Evolutionary conservation across 352 stramenopile species (phyloP).

Genomic region (Globisporangium canariense): DNA sequence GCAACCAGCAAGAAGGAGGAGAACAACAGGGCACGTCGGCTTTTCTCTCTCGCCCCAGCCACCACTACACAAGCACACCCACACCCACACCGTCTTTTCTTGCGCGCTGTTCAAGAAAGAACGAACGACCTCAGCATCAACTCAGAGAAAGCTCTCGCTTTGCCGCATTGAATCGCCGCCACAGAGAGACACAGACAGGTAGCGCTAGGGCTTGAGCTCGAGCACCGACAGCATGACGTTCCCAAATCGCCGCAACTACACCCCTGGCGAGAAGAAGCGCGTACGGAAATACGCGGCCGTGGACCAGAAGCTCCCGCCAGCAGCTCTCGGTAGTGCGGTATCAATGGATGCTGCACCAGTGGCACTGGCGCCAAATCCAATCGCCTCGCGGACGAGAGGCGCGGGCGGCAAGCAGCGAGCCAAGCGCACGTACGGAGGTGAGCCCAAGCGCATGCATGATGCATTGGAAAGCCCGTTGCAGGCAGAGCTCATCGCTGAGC

Average conservation of each 20-base stretch:
- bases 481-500: slow-evolving; percentile 10
- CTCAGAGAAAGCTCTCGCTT: neutral
- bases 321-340: neutral
- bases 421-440: neutral
- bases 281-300: slow-evolving; percentile 25
- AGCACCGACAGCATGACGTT: slow-evolving; percentile 42
- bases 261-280: slow-evolving; percentile 37
- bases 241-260: slow-evolving; percentile 55
- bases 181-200: neutral
- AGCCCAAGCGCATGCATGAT: slow-evolving; percentile 7
- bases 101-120: neutral
- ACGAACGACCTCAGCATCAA: neutral
- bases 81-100: slow-evolving; percentile 3
- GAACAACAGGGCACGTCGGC: neutral
- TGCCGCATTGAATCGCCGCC: neutral
- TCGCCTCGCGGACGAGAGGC: slow-evolving; percentile 8
- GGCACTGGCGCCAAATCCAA: neutral
- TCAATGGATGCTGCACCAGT: slow-evolving; percentile 1
- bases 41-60: neutral
- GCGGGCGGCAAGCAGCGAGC: slow-evolving; percentile 14
- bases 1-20: neutral
- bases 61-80: neutral
- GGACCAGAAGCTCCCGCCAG: slow-evolving; percentile 1
- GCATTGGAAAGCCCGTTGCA: slow-evolving; percentile 11
- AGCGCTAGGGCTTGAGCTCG: neutral